Base-by-base conservation (phyloP, 1,284 basidiomycete genomes). In the Malassezia sp. region DNA sequence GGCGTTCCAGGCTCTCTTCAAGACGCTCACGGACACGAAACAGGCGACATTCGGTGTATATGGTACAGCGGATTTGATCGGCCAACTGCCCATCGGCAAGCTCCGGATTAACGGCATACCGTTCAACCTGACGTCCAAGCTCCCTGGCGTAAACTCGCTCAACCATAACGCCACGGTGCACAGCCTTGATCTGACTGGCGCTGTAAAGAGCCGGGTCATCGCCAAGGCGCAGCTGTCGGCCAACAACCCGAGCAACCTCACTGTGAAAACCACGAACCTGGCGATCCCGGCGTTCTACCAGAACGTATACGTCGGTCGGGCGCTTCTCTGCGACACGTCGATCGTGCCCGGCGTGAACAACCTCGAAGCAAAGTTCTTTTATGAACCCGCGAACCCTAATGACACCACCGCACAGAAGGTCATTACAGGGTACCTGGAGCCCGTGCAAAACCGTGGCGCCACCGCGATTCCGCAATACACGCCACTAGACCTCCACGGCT, bases 41-140 rank as follows among this genome's bases (percentile, higher is more conserved):
- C 69, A 68, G 1, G 72, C 77, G 5, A 70, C 72, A 6, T 73
- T 83, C 14, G 74, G 70, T 0, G 67, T 84, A 12, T 74, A 74
- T 31, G 83, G 83, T 12, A 72, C 74, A 1, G 78, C 79, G 0
- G 74, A 80, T 54, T 78, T 85, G 30, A 73, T 75, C 12, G 83
- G 77, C 1, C 75, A 74, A 43, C 84, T 82, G 1, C 64, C 75
- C 1, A 80, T 84, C 35, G 83, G 83, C 11, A 71, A 82, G 59
- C 74, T 84, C 15, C 78, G 79, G 0, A 82, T 84, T 48, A 71
- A 73, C 4, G 78, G 77, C 17, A 80, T 85, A 57, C 74, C 77
- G 1, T 80, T 84, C 67, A 78, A 83, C 26, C 66, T 72, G 5
- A 79, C 80, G 3, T 70, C 67, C 30, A 38, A 14, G 32, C 58